Conservation (phyloP, 805 yeast species). For the Myxozyma vanderwaltii region DNA sequence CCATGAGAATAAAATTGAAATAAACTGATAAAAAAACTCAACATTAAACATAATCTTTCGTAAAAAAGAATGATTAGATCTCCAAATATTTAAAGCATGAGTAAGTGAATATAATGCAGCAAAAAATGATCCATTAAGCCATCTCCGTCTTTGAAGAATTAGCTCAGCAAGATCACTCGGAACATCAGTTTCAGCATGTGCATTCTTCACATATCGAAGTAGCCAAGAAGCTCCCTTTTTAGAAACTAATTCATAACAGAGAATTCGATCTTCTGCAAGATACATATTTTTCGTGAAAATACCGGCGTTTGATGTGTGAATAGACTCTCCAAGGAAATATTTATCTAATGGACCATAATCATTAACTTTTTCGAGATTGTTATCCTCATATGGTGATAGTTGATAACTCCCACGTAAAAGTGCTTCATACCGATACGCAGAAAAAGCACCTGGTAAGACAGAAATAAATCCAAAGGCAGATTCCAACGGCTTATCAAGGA, state of each 20-base stretch:
- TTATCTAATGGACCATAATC: conserved; percentile 85
- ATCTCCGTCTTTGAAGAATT: conserved; percentile 93
- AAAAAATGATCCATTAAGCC: conserved; percentile 97
- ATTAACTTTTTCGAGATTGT: conserved; percentile 44
- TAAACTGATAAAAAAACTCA: conserved; percentile 86
- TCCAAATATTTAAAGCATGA: conserved; percentile 86
- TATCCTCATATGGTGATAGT: neutral
- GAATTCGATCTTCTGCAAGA: conserved; percentile 92
- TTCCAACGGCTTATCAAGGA: conserved; percentile 94
- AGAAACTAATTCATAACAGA: conserved; percentile 94
- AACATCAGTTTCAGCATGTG: conserved; percentile 93
- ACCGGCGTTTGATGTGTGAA: conserved; percentile 69
- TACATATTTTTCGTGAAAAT: conserved; percentile 95
- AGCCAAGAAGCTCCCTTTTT: conserved; percentile 73
- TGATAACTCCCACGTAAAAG: neutral
- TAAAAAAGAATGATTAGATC: conserved; percentile 77
- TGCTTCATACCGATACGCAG: conserved; percentile 88
- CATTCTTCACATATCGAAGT: conserved; percentile 80
- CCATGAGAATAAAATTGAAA: conserved; percentile 81
- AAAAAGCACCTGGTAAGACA: conserved; percentile 94
- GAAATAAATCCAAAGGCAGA: conserved; percentile 91
- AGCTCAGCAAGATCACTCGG: conserved; percentile 73
- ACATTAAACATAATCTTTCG: conserved; percentile 81
- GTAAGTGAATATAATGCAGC: conserved; percentile 89
- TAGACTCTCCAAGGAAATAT: conserved; percentile 87